These are phyloP conservation scores for Candolleomyces efflorescens DNA, from an alignment of 768 basidiomycete species.

Conservation along the genomic window DNA sequence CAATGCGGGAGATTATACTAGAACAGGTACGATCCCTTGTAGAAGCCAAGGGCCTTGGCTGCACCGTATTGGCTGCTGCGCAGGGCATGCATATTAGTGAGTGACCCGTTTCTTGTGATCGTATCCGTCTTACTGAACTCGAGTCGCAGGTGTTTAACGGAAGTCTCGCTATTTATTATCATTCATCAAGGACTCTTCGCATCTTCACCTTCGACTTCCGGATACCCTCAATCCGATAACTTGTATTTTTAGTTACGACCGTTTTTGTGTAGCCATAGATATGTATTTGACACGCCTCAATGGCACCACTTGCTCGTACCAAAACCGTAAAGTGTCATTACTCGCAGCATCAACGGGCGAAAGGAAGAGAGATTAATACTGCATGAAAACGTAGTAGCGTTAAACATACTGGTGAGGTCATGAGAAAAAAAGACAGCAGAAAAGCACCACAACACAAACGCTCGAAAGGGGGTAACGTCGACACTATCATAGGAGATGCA, in stretches of 20 bases:
- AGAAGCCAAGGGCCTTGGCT: slow-evolving; percentile 58
- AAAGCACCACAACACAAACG: slow-evolving; percentile 22
- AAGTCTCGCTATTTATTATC: background rate
- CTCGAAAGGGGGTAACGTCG: slow-evolving; percentile 18
- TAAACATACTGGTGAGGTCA: slow-evolving; percentile 19
- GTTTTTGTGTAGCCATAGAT: slow-evolving; percentile 5
- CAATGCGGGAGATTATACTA: slow-evolving; percentile 64
- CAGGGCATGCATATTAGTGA: slow-evolving; percentile 82
- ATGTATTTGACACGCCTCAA: background rate
- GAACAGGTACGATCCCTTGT: slow-evolving; percentile 68
- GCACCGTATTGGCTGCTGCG: slow-evolving; percentile 62
- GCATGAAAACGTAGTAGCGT: slow-evolving; percentile 11
- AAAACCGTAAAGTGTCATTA: slow-evolving; percentile 3
- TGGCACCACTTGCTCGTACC: background rate
- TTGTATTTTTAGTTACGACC: slow-evolving; percentile 3
- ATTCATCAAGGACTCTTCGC: background rate
- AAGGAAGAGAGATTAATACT: background rate
- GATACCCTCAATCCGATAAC: background rate
- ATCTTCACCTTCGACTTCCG: background rate
- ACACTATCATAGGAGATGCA: slow-evolving; percentile 4
- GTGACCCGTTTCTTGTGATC: slow-evolving; percentile 21
- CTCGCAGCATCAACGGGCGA: background rate
- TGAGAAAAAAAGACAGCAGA: slow-evolving; percentile 24
- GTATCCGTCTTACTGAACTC: background rate
- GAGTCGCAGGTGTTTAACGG: slow-evolving; percentile 6